Percentiles rank a stretch among this genome's conserved stretches.
Conservation (phyloP, 306 rosid species). For the Casuarina glauca region DNA sequence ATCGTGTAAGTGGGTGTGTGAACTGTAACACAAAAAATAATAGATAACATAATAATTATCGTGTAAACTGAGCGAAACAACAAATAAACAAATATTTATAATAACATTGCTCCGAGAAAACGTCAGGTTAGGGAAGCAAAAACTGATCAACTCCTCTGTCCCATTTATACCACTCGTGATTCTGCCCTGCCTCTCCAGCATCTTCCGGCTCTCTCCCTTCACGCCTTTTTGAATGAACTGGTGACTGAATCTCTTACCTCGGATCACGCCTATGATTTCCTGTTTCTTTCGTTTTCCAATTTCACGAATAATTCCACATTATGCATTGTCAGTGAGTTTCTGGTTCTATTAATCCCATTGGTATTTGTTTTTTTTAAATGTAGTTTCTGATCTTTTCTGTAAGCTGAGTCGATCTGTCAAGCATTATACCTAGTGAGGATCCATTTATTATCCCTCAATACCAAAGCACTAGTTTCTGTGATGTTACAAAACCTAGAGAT, state of each 20-base stretch:
- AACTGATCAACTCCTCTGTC: neutral
- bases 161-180: slow-evolving; percentile 50
- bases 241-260: slow-evolving; percentile 23
- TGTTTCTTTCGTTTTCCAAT: neutral
- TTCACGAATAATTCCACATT: neutral
- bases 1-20: no score
- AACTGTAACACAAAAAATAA: no score
- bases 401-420: neutral
- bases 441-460: slow-evolving; percentile 22
- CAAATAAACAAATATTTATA: neutral
- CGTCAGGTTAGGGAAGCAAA: neutral
- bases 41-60: no score
- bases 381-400: slow-evolving; percentile 1
- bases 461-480: slow-evolving; percentile 6
- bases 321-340: neutral
- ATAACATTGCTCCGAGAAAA: neutral
- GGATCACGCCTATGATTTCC: slow-evolving; percentile 24
- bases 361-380: neutral
- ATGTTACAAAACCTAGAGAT: neutral
- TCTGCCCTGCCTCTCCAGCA: slow-evolving; percentile 14
- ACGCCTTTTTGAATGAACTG: slow-evolving; percentile 13
- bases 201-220: slow-evolving; percentile 12
- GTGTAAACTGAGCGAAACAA: neutral
- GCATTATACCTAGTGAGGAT: neutral
- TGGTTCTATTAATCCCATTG: neutral